Conservation (phyloP, 2,329 filamentous ascomycete species). For the Colletotrichum kahawae region DNA sequence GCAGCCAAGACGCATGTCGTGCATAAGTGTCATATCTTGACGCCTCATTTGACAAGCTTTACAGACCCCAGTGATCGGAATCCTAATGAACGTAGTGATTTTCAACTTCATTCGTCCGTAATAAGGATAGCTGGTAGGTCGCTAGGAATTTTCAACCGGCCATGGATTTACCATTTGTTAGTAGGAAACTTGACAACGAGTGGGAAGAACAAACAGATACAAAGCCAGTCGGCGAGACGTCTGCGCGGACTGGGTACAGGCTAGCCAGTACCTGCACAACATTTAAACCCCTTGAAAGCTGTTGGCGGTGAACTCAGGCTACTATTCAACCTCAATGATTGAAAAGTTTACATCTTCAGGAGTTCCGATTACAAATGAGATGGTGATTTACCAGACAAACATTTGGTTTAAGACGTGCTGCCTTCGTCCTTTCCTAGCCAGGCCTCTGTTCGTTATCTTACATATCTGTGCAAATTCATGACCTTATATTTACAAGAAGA, state of each 20-base stretch:
- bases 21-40: not conserved
- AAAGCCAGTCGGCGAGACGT: not conserved
- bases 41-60: not conserved
- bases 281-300: not conserved
- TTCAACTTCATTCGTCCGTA: not conserved
- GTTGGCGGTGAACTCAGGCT: fast-evolving
- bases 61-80: not conserved
- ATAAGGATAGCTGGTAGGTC: not conserved
- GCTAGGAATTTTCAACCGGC: not conserved
- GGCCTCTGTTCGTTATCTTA: not conserved
- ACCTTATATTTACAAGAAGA: not conserved
- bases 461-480: not conserved
- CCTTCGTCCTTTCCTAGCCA: not conserved
- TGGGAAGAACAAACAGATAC: not conserved
- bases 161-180: not conserved
- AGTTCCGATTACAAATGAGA: not conserved
- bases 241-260: fast-evolving
- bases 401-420: not conserved
- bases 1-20: not conserved
- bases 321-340: not conserved
- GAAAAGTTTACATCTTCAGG: not conserved
- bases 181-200: not conserved
- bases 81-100: fast-evolving
- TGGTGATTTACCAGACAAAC: not conserved
- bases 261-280: fast-evolving